These are phyloP conservation scores for Gnetum montanum DNA, from an alignment of 75 land plant genomes.

Conservation along the genomic window DNA sequence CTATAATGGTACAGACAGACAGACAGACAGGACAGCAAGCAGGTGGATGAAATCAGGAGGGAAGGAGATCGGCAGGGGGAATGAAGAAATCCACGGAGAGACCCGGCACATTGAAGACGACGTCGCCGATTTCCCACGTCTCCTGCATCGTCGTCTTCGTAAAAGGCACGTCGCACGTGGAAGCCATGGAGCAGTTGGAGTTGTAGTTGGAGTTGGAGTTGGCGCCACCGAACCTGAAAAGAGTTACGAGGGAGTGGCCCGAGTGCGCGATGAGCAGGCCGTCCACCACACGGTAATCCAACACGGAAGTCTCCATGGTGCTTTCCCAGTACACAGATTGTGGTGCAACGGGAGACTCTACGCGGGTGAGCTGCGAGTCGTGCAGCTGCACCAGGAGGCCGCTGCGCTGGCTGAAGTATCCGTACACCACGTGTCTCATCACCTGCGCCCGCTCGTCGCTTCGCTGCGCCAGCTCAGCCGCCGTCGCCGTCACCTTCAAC, in stretches of 20 bases:
- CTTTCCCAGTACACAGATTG: constrained; percentile 65
- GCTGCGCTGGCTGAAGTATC: constrained; percentile 69
- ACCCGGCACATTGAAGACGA: constrained; percentile 63
- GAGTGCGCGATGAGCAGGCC: constrained; percentile 52
- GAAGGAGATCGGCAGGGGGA: constrained; percentile 74
- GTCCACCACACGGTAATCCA: constrained; percentile 57
- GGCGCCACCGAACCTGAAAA: constrained; percentile 51
- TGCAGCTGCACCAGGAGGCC: constrained; percentile 62
- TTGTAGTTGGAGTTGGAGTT: no score
- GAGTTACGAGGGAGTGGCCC: constrained; percentile 49
- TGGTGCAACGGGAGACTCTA: constrained; percentile 21
- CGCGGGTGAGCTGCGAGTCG: constrained; percentile 63
- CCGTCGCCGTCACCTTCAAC: constrained; percentile 44
- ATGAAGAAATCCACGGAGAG: constrained; percentile 53
- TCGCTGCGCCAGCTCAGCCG: constrained; percentile 28
- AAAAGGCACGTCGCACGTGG: constrained; percentile 13
- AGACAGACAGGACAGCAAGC: no score
- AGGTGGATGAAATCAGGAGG: no score
- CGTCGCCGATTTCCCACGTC: constrained; percentile 54
- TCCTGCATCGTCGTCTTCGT: constrained; percentile 64
- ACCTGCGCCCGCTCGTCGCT: constrained; percentile 57
- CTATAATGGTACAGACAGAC: no score
- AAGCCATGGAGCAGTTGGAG: no score
- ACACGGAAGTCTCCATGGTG: constrained; percentile 45
- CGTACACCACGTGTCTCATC: constrained; percentile 50